phyloP scores from a whole-genome alignment of 2,329 filamentous ascomycete species.

The Gaeumannomyces sp. region DNA sequence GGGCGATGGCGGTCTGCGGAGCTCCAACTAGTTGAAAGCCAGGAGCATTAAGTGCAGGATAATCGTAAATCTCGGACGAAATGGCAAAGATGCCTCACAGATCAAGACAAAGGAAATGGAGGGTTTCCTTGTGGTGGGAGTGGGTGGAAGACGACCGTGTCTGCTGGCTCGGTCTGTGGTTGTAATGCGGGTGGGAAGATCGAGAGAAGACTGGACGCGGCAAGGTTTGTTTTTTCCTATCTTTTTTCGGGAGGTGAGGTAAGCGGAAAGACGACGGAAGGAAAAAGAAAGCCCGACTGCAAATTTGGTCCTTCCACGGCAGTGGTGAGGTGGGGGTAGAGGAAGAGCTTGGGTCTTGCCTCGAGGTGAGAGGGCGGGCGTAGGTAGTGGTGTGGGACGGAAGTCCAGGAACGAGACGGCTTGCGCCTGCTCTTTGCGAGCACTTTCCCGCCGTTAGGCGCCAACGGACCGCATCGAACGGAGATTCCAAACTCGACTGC shows the following conservation, averaged over 20 bases:
- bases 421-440: background rate
- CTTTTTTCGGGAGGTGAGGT: background rate
- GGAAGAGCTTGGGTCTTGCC: background rate
- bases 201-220: background rate
- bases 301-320: background rate
- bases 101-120: conserved; percentile 8
- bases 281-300: background rate
- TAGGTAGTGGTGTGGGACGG: background rate
- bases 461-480: too few species aligned
- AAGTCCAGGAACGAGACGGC: background rate
- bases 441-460: too few species aligned
- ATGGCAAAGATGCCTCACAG: conserved; percentile 15
- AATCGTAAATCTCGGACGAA: conserved; percentile 10
- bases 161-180: background rate
- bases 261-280: background rate
- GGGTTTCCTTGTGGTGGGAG: background rate
- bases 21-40: background rate
- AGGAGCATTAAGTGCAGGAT: conserved; percentile 6
- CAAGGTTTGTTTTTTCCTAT: background rate
- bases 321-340: background rate
- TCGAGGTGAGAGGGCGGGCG: background rate
- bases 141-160: background rate
- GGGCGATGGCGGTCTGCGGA: background rate
- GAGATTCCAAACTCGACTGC: background rate
- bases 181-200: conserved; percentile 12